A percentile compares a stretch with the other conserved stretches of the same genome.
These are phyloP conservation scores for Acanthamoeba castellanii DNA, from an alignment of 208 protist species.

Conservation along the genomic window DNA sequence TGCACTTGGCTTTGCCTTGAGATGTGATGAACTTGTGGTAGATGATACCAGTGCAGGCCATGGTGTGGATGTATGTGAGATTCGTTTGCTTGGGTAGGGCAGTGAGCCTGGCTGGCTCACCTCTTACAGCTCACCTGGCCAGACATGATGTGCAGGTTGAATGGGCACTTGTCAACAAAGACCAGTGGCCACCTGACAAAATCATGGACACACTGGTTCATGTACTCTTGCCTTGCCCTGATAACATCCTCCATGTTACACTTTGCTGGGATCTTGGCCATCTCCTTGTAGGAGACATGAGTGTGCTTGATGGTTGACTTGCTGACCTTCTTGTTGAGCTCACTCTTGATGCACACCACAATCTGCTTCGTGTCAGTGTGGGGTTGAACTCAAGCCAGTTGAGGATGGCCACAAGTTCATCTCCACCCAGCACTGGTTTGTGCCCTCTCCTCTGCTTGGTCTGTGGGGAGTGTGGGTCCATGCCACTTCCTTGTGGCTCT, in stretches of 20 bases:
- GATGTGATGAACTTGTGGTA: neutral
- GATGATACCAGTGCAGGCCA: neutral
- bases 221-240: neutral
- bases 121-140: neutral
- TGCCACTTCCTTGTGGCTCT: too few relatives aligned
- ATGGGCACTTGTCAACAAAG: neutral
- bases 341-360: too few relatives aligned
- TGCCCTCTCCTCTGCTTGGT: too few relatives aligned
- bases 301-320: neutral
- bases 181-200: neutral
- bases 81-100: neutral
- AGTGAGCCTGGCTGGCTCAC: neutral
- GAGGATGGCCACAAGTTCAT: neutral
- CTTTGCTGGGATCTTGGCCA: neutral
- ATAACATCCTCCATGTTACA: neutral
- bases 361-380: neutral
- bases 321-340: neutral
- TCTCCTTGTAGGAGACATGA: neutral
- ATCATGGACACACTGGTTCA: neutral
- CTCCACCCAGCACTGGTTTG: too few relatives aligned
- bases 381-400: neutral
- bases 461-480: too few relatives aligned
- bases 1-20: neutral
- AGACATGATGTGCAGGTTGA: neutral
- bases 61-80: neutral